Percentiles rank a stretch among this genome's conserved stretches.
Conservation (phyloP, 371 early-diverging fungal species). For the Funneliformis caledonium region DNA sequence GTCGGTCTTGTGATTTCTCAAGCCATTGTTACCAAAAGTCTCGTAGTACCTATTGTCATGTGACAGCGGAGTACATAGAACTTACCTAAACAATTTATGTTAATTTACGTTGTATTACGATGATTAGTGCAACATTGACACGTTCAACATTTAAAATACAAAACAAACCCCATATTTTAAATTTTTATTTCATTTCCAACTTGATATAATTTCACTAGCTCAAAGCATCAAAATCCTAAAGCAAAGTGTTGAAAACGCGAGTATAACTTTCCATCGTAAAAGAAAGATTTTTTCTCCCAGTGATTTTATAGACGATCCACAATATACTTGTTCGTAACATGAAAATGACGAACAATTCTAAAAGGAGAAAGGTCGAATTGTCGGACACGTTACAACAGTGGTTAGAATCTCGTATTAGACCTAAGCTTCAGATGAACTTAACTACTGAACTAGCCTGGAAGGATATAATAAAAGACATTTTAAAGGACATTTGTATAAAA, state of each 20-base stretch:
- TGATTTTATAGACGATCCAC: not conserved
- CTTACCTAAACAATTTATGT: too few relatives aligned
- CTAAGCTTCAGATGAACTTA: conserved; percentile 14
- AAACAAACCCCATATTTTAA: not conserved
- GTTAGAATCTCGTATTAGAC: conserved; percentile 25
- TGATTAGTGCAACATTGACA: not conserved
- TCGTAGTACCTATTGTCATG: too few relatives aligned
- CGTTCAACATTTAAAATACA: conserved; percentile 1
- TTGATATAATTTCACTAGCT: not conserved
- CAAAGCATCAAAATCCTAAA: not conserved
- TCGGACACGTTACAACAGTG: conserved; percentile 26
- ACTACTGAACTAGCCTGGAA: conserved; percentile 24
- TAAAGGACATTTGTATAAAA: conserved; percentile 31
- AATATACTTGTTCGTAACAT: not conserved
- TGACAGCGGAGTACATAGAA: too few relatives aligned
- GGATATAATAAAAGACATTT: not conserved
- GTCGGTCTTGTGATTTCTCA: too few relatives aligned
- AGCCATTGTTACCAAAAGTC: too few relatives aligned
- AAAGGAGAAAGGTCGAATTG: conserved; percentile 19
- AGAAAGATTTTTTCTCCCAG: not conserved
- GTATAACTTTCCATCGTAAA: not conserved
- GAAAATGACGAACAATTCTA: not conserved
- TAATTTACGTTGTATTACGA: too few relatives aligned
- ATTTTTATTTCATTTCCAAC: not conserved
- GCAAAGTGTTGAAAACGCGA: not conserved